These are phyloP conservation scores for Penicillium pulvis DNA, from an alignment of 495 filamentous ascomycete genomes.

Conservation along the genomic window DNA sequence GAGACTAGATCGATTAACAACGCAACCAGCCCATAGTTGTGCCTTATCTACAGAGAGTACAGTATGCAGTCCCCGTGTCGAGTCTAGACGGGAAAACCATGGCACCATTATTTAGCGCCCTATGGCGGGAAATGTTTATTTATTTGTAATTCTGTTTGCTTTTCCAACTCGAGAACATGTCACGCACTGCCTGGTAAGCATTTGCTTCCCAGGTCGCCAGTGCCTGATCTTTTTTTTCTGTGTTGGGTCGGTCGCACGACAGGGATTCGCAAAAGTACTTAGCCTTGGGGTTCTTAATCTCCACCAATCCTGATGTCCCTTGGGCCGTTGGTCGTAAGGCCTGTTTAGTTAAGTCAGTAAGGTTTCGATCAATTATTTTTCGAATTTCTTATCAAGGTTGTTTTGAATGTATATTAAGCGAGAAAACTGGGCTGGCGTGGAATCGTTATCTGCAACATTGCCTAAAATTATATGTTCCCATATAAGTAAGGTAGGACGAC, in stretches of 20 bases:
- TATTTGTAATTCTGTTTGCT: not conserved
- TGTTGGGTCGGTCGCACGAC: not conserved
- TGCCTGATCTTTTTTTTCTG: not conserved
- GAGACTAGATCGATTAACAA: slow-evolving; percentile 1
- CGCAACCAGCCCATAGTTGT: not conserved
- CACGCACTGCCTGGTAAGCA: not conserved
- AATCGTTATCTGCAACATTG: not conserved
- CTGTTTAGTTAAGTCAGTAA: not conserved
- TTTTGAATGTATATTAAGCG: not conserved
- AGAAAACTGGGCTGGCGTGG: not conserved
- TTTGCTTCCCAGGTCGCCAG: slow-evolving; percentile 2
- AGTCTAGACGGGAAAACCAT: not conserved
- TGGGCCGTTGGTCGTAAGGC: not conserved
- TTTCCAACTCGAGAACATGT: not conserved
- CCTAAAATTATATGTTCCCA: not conserved
- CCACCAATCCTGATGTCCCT: not conserved
- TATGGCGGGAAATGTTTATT: not conserved
- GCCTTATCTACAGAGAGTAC: not conserved
- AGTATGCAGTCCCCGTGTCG: not conserved
- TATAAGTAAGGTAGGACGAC: not conserved
- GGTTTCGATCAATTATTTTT: not conserved
- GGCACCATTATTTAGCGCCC: not conserved
- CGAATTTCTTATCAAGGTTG: not conserved
- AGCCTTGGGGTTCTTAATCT: not conserved
- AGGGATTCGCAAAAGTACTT: not conserved